These are phyloP conservation scores for Sclerotinia borealis DNA, from an alignment of 2,329 filamentous ascomycete genomes.

Conservation along the genomic window DNA sequence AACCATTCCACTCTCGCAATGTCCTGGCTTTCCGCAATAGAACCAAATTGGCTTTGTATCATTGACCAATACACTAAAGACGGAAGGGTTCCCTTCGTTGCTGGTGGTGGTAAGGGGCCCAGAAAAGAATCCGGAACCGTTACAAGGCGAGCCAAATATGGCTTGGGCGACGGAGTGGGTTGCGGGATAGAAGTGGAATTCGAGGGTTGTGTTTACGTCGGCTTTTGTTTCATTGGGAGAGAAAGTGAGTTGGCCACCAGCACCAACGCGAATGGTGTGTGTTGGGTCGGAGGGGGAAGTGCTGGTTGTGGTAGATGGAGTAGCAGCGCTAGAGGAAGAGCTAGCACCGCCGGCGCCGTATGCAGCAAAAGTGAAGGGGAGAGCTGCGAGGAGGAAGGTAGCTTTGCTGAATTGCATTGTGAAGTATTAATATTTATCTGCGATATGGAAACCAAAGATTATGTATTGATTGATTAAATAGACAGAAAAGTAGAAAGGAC, in stretches of 20 bases:
- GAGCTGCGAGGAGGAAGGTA: constrained; percentile 18
- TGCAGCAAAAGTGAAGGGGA: constrained; percentile 23
- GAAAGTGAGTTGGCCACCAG: constrained; percentile 37
- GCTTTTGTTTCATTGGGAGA: constrained; percentile 46
- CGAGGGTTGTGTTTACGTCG: constrained; percentile 43
- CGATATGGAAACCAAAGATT: background rate
- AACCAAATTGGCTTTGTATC: constrained; percentile 39
- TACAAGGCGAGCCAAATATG: constrained; percentile 32
- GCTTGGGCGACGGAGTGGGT: constrained; percentile 45
- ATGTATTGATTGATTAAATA: background rate
- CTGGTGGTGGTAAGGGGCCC: constrained; percentile 17
- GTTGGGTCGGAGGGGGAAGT: constrained; percentile 15
- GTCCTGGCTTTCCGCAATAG: constrained; percentile 36
- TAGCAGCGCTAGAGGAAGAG: constrained; percentile 16
- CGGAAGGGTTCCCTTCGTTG: constrained; percentile 19
- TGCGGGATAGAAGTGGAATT: constrained; percentile 48
- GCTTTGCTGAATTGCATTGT: constrained; percentile 30
- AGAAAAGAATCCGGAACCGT: constrained; percentile 26
- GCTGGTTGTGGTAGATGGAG: constrained; percentile 9
- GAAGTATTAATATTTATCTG: constrained; percentile 1
- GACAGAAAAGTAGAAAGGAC: background rate
- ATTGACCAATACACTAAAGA: constrained; percentile 40
- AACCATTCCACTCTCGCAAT: constrained; percentile 40
- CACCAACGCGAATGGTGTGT: constrained; percentile 32
- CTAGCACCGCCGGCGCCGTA: constrained; percentile 8